Conservation (phyloP, 176 grass and related monocot species). For the Tillandsia fasciculata region DNA sequence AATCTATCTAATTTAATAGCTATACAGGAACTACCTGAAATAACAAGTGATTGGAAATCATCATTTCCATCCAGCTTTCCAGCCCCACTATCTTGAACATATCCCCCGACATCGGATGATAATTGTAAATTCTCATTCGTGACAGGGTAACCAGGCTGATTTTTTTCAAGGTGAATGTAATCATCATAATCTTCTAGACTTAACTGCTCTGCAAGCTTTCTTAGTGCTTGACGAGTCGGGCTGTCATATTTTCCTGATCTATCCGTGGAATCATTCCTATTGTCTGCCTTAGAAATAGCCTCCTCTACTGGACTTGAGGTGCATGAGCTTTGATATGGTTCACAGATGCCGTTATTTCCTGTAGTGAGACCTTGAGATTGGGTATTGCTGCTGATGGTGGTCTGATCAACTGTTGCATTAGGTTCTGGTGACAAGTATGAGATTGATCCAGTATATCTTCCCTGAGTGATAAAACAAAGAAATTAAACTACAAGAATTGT, state of each 20-base stretch:
- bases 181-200: conserved; percentile 81
- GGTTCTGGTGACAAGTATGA: conserved; percentile 43
- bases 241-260: conserved; percentile 23
- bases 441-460: conserved; percentile 55
- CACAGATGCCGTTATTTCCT: conserved; percentile 33
- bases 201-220: conserved; percentile 65
- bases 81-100: conserved; percentile 21
- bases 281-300: conserved; percentile 53
- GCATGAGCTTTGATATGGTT: conserved; percentile 49
- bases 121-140: conserved; percentile 19
- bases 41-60: conserved; percentile 16
- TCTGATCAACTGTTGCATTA: conserved; percentile 33
- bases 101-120: background rate
- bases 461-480: conserved; percentile 31
- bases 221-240: conserved; percentile 45
- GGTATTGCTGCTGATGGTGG: conserved; percentile 22
- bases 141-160: conserved; percentile 6
- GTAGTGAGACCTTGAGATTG: conserved; percentile 26
- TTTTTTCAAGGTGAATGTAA: conserved; percentile 53
- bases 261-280: conserved; percentile 28
- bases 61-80: conserved; percentile 17
- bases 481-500: conserved; percentile 9
- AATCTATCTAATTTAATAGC: background rate
- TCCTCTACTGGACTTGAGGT: conserved; percentile 54
- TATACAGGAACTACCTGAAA: conserved; percentile 22